Conservation (phyloP, 2,329 filamentous ascomycete species). For the Fusarium pilosicola region DNA sequence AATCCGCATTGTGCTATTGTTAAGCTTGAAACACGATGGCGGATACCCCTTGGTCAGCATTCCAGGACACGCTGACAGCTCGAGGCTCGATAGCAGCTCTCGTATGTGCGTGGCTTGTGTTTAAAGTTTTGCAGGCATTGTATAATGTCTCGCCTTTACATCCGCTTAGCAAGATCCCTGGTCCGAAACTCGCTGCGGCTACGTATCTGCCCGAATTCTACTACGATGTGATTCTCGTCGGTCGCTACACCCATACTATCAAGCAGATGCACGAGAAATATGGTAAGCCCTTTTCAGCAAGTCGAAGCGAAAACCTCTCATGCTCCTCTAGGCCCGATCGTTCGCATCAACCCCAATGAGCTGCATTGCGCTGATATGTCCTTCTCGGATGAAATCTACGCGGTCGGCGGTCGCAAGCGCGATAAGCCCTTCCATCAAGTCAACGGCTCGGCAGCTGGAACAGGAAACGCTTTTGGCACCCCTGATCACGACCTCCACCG, state of each 20-base stretch:
- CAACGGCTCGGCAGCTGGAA: constrained; percentile 5
- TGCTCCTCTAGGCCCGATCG: background rate
- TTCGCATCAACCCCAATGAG: constrained; percentile 15
- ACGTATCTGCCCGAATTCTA: constrained; percentile 24
- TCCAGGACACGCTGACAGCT: background rate
- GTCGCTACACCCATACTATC: constrained; percentile 19
- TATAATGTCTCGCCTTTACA: constrained; percentile 23
- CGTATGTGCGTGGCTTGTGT: background rate
- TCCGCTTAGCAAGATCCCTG: constrained; percentile 12
- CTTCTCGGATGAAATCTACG: constrained; percentile 20
- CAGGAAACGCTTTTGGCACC: constrained; percentile 1
- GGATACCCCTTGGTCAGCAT: background rate
- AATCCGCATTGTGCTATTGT: background rate
- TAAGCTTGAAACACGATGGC: background rate
- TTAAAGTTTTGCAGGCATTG: background rate
- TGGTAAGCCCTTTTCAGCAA: background rate
- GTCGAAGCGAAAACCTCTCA: fast-evolving
- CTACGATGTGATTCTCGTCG: constrained; percentile 18
- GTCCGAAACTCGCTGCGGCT: constrained; percentile 13
- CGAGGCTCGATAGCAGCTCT: background rate
- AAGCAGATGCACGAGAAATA: constrained; percentile 21
- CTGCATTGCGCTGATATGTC: constrained; percentile 16
- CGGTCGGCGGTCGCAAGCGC: constrained; percentile 17
- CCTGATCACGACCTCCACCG: constrained; percentile 15
- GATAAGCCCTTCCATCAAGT: constrained; percentile 18